These are phyloP conservation scores for Citrus cavaleriei DNA, from an alignment of 345 rosid species.

Conservation along the genomic window DNA sequence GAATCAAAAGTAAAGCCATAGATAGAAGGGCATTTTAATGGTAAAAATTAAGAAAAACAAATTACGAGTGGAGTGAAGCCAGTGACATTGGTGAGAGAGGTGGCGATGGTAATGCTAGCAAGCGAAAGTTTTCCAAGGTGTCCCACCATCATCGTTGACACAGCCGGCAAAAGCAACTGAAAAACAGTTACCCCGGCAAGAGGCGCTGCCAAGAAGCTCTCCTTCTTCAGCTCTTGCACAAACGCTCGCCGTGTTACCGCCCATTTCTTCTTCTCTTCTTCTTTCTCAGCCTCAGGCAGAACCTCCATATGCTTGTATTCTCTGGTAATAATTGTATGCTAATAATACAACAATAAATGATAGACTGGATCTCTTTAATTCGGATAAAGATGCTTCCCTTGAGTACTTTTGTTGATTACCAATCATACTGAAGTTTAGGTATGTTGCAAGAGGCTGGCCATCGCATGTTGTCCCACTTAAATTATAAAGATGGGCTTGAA, in stretches of 20 bases:
- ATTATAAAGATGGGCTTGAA: no score
- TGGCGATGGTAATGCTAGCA: slow-evolving; percentile 22
- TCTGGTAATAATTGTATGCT: no score
- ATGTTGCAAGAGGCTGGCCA: no score
- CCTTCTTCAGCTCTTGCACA: slow-evolving; percentile 24
- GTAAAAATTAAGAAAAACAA: not conserved
- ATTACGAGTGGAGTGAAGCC: slow-evolving; percentile 24
- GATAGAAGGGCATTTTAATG: not conserved
- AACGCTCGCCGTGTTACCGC: not conserved
- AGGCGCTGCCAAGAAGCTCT: slow-evolving; percentile 25
- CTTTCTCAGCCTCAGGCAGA: no score
- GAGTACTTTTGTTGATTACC: no score
- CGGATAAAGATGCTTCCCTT: no score
- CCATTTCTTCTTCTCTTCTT: not conserved
- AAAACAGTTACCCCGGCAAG: slow-evolving; percentile 26
- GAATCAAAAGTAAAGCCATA: no score
- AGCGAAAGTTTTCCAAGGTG: slow-evolving; percentile 28
- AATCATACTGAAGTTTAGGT: no score
- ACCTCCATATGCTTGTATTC: no score
- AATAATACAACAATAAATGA: no score
- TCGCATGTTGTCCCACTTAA: no score
- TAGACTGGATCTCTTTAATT: no score
- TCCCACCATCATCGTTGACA: slow-evolving; percentile 29
- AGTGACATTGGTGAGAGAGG: slow-evolving; percentile 25
- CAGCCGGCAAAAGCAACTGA: slow-evolving; percentile 13